phyloP scores from a whole-genome alignment of 441 rosid genomes.

The Brassica hybrid region DNA sequence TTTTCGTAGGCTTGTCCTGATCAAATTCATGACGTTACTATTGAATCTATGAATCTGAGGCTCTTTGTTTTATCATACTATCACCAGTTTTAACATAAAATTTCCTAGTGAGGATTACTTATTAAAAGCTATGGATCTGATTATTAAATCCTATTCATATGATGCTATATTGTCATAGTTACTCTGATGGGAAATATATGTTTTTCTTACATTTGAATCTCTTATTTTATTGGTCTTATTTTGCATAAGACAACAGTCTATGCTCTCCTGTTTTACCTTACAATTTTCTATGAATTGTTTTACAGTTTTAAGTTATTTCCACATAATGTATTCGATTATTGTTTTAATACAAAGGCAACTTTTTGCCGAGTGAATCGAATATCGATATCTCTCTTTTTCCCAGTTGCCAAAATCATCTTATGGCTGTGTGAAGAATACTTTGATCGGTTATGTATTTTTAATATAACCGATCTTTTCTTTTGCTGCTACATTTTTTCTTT shows the following conservation, averaged over 20 bases:
- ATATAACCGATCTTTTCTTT: no score
- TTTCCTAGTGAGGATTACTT: slow-evolving; percentile 41
- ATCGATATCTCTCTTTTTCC: slow-evolving; percentile 49
- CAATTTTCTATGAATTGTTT: neutral
- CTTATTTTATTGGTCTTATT: no score
- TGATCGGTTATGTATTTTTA: no score
- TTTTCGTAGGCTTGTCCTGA: slow-evolving; percentile 39
- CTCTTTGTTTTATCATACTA: neutral
- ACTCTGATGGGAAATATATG: slow-evolving; percentile 41
- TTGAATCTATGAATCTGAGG: slow-evolving; percentile 27
- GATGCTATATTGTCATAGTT: slow-evolving; percentile 46
- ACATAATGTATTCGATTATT: no score
- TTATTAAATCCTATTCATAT: slow-evolving; percentile 19
- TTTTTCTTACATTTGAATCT: neutral
- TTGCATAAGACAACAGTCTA: no score
- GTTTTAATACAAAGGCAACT: slow-evolving; percentile 28
- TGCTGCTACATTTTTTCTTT: no score
- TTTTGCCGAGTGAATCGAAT: slow-evolving; percentile 46
- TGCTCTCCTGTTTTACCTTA: neutral
- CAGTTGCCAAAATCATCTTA: slow-evolving; percentile 39
- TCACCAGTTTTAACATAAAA: neutral
- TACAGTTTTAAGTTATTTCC: no score
- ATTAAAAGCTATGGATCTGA: slow-evolving; percentile 40
- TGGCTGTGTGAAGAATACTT: neutral
- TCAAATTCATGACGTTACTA: neutral